Conservation (phyloP, 2,329 filamentous ascomycete genomes). For the Aspergillus sp. region DNA sequence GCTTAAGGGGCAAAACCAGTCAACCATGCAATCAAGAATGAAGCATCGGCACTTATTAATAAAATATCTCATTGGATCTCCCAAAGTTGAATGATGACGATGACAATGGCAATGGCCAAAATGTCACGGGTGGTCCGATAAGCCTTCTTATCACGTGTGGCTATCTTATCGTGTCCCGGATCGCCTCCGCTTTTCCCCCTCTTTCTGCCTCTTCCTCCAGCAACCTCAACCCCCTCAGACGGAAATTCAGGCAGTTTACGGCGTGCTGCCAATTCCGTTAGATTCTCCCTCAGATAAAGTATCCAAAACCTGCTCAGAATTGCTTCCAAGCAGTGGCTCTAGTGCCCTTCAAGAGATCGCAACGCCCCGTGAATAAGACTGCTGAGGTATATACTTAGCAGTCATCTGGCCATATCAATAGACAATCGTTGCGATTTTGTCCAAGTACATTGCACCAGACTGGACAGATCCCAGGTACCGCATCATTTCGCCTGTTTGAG, state of each 20-base stretch:
- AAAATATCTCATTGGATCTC: too few relatives aligned
- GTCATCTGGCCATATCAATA: too few relatives aligned
- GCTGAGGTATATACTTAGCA: neutral
- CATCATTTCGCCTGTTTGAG: neutral
- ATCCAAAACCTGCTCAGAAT: conserved; percentile 3
- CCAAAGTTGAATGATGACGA: too few relatives aligned
- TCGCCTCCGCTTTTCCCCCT: neutral
- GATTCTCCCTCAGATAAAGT: neutral
- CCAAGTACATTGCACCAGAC: too few relatives aligned
- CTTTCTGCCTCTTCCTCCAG: neutral
- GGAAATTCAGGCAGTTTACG: neutral
- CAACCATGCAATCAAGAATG: too few relatives aligned
- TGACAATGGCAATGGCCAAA: too few relatives aligned
- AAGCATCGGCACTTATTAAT: too few relatives aligned
- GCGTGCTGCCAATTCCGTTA: neutral
- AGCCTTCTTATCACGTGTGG: neutral
- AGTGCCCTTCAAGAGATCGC: neutral
- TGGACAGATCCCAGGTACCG: conserved; percentile 6
- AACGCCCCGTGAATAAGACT: neutral
- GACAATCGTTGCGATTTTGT: too few relatives aligned
- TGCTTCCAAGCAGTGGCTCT: conserved; percentile 2
- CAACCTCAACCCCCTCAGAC: neutral
- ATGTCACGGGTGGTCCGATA: too few relatives aligned
- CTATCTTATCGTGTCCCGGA: neutral
- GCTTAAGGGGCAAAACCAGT: too few relatives aligned